Evolutionary conservation across 192 early-diverging fungal species (phyloP).

Genomic region (Entophlyctis luteolus): DNA sequence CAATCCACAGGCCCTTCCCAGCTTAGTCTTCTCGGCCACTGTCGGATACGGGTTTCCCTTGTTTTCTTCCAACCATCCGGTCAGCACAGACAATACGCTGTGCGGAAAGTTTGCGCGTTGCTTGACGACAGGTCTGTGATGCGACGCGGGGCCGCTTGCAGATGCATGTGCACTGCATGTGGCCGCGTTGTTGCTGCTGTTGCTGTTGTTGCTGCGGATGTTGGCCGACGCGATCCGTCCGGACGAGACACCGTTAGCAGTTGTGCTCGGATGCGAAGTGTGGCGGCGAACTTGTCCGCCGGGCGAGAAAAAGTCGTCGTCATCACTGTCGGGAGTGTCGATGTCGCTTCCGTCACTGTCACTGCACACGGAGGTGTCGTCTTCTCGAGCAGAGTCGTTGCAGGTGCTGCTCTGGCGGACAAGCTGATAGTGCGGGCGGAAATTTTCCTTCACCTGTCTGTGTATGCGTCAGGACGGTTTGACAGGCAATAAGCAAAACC

Average conservation of each 20-base stretch:
- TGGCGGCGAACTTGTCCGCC: background rate
- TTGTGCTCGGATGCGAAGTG: background rate
- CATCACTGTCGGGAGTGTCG: too few species aligned
- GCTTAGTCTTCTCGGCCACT: background rate
- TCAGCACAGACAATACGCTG: background rate
- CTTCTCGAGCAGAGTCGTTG: too few species aligned
- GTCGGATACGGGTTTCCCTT: conserved; percentile 7
- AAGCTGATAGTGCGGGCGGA: too few species aligned
- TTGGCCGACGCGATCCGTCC: background rate
- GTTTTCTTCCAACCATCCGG: conserved; percentile 10
- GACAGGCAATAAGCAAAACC: too few species aligned
- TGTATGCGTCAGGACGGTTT: too few species aligned
- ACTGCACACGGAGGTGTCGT: too few species aligned
- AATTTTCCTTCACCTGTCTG: too few species aligned
- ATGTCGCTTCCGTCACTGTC: too few species aligned
- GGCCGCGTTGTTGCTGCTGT: too few species aligned
- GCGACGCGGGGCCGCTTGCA: background rate
- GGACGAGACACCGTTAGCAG: background rate
- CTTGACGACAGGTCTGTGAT: too few species aligned
- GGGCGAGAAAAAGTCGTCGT: too few species aligned
- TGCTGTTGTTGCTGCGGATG: background rate
- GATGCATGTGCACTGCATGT: background rate
- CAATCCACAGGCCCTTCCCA: background rate
- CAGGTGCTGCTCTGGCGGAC: too few species aligned
- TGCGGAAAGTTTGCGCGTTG: conserved; percentile 1